phyloP scores from a whole-genome alignment of 1,139 yeast genomes.

The Arxiozyma slooffiae region DNA sequence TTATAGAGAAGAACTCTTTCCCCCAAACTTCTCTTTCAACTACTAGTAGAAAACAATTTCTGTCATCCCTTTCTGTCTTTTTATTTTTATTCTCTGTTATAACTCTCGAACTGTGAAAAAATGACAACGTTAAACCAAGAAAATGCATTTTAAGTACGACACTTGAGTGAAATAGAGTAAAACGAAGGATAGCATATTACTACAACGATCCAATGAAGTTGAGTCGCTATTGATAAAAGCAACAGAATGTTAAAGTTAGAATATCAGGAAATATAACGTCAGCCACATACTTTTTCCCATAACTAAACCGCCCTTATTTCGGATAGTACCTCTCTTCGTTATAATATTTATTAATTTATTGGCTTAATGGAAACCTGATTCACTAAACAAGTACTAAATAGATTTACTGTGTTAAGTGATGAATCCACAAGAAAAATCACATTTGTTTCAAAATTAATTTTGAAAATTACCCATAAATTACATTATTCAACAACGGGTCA shows the following conservation, averaged over 20 bases:
- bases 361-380: slow-evolving; percentile 1
- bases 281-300: background rate
- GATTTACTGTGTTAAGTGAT: slow-evolving; percentile 31
- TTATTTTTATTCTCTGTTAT: background rate
- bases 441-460: slow-evolving; percentile 40
- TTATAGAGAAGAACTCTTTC: too few relatives aligned
- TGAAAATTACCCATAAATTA: slow-evolving; percentile 36
- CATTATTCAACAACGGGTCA: slow-evolving; percentile 58
- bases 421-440: slow-evolving; percentile 36
- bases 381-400: slow-evolving; percentile 23
- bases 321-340: slow-evolving; percentile 1
- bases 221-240: too few relatives aligned
- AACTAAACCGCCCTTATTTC: background rate
- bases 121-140: too few relatives aligned
- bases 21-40: too few relatives aligned
- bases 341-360: background rate
- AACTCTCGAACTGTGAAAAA: background rate
- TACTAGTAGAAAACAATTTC: too few relatives aligned
- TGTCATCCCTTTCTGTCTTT: too few relatives aligned
- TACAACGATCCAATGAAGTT: too few relatives aligned
- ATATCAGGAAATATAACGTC: background rate
- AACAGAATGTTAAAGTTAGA: too few relatives aligned
- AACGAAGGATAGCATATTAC: too few relatives aligned
- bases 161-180: too few relatives aligned
- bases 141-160: too few relatives aligned